Percentiles rank a stretch among this genome's conserved stretches.
Conservation (phyloP, 1,284 basidiomycete species). For the Trichosporon sp. region DNA sequence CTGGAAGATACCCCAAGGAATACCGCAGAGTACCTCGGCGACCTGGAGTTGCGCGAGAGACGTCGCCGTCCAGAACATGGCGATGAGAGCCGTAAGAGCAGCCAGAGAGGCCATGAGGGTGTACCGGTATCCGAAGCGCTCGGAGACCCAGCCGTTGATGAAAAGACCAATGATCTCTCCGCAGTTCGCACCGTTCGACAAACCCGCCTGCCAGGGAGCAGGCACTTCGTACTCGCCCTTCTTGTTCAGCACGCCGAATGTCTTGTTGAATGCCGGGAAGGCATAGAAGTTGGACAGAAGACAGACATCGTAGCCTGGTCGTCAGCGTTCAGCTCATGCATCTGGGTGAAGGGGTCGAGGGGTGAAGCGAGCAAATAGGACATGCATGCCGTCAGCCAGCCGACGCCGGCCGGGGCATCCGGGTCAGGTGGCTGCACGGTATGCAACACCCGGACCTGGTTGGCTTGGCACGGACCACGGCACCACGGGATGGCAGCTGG, state of each 20-base stretch:
- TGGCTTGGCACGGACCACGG: not conserved
- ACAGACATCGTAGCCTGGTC: conserved; percentile 36
- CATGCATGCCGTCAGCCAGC: not conserved
- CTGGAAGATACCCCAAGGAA: conserved; percentile 40
- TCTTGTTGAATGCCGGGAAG: conserved; percentile 41
- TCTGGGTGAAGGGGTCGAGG: not conserved
- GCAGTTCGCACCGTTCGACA: conserved; percentile 45
- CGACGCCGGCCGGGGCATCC: not conserved
- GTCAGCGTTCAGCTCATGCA: not conserved
- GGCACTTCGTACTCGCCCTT: conserved; percentile 47
- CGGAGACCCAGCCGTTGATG: conserved; percentile 45
- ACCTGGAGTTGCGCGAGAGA: conserved; percentile 32
- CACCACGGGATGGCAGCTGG: too few relatives aligned
- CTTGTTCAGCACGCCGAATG: conserved; percentile 36
- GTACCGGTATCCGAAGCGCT: conserved; percentile 46
- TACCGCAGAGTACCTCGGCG: conserved; percentile 38
- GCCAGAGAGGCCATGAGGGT: conserved; percentile 34
- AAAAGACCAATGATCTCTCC: conserved; percentile 50
- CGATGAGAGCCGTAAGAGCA: conserved; percentile 34
- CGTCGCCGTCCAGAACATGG: conserved; percentile 40
- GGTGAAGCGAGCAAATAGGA: not conserved
- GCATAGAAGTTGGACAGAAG: conserved; percentile 40
- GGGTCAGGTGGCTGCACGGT: not conserved
- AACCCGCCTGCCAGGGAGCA: conserved; percentile 51
- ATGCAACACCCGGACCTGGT: not conserved